Percentiles rank a stretch among this genome's conserved stretches.
Evolutionary conservation across 805 yeast genomes (phyloP).

Genomic region (Candida germanica): DNA sequence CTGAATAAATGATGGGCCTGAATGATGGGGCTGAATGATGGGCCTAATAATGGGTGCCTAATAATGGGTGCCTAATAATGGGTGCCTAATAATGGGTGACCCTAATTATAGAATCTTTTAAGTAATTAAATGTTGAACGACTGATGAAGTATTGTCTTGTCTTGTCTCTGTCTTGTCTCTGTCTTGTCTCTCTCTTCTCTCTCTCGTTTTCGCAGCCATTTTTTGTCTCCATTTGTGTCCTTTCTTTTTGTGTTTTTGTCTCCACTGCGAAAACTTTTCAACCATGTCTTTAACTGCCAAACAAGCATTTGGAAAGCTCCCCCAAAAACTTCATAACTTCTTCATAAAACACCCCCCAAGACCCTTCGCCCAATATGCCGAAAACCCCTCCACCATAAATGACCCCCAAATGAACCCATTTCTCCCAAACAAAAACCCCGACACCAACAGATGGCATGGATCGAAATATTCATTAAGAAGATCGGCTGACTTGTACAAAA

Average conservation of each 20-base stretch:
- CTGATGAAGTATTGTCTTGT: background rate
- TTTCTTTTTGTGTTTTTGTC: no score
- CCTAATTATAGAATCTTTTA: no score
- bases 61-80: no score
- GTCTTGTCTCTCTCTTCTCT: no score
- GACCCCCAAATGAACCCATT: conserved; percentile 84
- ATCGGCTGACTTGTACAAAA: conserved; percentile 77
- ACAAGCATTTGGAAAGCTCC: conserved; percentile 59
- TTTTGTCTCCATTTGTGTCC: no score
- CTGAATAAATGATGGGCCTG: conserved; percentile 31
- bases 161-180: no score
- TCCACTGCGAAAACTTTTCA: no score
- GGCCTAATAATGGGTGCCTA: no score
- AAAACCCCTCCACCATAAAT: conserved; percentile 58
- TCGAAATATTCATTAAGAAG: conserved; percentile 79
- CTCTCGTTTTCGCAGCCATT: no score
- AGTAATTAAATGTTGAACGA: conserved; percentile 8
- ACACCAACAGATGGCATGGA: conserved; percentile 71
- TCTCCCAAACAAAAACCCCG: conserved; percentile 77
- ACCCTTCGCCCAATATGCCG: conserved; percentile 66
- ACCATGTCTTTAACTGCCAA: conserved; percentile 30
- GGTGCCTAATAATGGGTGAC: no score
- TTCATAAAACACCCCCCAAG: conserved; percentile 83
- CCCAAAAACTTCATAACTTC: conserved; percentile 65
- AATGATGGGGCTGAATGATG: no score